Base-by-base conservation (phyloP, 257 asterid species). In the Ajuga chamaepitys region DNA sequence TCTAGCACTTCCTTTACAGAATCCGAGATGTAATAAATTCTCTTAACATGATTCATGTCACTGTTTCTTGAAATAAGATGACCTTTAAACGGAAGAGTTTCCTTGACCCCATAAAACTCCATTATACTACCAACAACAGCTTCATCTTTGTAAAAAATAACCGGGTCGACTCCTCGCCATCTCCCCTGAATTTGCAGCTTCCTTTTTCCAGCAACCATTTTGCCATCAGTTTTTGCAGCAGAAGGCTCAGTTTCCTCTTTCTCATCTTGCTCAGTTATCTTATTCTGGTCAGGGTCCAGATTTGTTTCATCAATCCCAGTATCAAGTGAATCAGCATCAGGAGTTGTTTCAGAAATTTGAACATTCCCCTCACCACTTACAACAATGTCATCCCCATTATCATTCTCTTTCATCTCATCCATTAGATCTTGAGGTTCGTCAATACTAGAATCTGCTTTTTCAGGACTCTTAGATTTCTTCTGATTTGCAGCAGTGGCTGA, bases 141-240 rank as follows among this genome's bases (percentile, higher is more conserved):
- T 24, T 81, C 95, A 37, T 90, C 95, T 64, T 69, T 82, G 76
- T 86, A 90, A 77, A 94, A 94, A 50, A 94, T 58, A 74, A 94
- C 96, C 52, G 95, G 99, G 77, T 94, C 99, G 16, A 94, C 91
- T 64, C 97, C 97, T 74, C 82, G 77, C 99, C 97, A 88, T 73
- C 76, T 85, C 74, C 97, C 97, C 72, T 88, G 96, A 68, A 82
- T 82, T 66, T 88, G 95, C 66, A 90, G 82, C 83, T 86, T 94
- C 74, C 95, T 86, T 68, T 86, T 86, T 45, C 79, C 89, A 20
- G 75, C 74, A 28, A 40, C 89, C 42, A 22, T 57, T 63, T 77
- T 77, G 17, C 78, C 72, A 40, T 58, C 85, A 66, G 61, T 48
- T 73, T 64, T 74, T 73, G 34, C 77, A 56, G 53, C 75, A 26